Conservation (phyloP, 495 filamentous ascomycete species). For the Chaetomium tenue region DNA sequence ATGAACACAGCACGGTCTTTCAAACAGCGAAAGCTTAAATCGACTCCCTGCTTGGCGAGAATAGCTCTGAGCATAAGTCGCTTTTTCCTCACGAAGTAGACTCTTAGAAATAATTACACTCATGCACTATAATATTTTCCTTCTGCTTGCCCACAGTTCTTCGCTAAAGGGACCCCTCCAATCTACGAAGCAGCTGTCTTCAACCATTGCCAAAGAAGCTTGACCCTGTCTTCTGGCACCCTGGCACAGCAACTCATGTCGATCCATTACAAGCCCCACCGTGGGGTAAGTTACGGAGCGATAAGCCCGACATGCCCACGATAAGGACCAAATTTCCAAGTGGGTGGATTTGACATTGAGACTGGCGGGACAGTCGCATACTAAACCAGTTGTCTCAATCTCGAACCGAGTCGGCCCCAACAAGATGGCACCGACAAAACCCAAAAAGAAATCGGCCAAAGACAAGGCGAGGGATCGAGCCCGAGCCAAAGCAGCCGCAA, state of each 20-base stretch:
- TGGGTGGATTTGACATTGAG: neutral
- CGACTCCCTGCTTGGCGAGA: no score
- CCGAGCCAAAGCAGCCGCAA: constrained; percentile 35
- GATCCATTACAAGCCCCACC: neutral
- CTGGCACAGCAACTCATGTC: no score
- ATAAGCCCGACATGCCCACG: neutral
- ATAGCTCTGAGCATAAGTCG: no score
- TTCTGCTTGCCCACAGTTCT: no score
- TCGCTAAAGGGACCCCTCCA: no score
- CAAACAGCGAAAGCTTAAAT: neutral
- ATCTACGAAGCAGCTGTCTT: no score
- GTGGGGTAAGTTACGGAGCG: neutral
- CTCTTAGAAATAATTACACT: no score
- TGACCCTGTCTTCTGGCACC: no score
- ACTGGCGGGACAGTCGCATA: neutral
- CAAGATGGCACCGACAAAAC: constrained; percentile 47
- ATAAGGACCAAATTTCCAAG: constrained; percentile 21
- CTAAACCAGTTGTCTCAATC: neutral
- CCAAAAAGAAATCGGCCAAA: constrained; percentile 43
- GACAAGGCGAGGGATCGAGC: constrained; percentile 30
- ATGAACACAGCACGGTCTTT: neutral
- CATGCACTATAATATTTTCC: no score
- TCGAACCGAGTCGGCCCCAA: neutral
- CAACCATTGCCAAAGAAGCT: no score
- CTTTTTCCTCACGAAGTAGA: no score